phyloP scores from a whole-genome alignment of 805 yeast species.

The Myxozyma monticola region DNA sequence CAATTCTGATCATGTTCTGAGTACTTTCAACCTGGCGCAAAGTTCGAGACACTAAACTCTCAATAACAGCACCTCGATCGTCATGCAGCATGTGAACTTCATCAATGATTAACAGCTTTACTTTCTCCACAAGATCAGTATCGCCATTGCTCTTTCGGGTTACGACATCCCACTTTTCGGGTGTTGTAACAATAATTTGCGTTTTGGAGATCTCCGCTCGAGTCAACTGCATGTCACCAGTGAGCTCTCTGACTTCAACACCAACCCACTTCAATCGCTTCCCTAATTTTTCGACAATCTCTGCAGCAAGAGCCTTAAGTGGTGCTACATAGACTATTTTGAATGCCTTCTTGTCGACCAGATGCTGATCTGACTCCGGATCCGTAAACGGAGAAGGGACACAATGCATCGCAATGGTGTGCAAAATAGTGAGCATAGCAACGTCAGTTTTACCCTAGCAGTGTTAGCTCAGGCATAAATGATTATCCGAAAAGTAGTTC shows the following conservation, averaged over 20 bases:
- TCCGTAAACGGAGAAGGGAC: conserved; percentile 47
- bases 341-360: conserved; percentile 78
- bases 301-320: conserved; percentile 91
- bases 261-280: conserved; percentile 81
- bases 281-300: conserved; percentile 86
- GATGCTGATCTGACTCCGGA: conserved; percentile 48
- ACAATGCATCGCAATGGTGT: conserved; percentile 68
- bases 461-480: neutral
- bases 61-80: conserved; percentile 97
- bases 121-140: conserved; percentile 77
- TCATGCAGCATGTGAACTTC: conserved; percentile 96
- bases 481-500: neutral
- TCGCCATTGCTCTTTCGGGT: conserved; percentile 92
- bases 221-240: conserved; percentile 94
- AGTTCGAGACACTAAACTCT: conserved; percentile 91
- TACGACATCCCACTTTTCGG: conserved; percentile 97
- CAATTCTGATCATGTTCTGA: conserved; percentile 90
- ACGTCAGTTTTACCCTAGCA: conserved; percentile 83
- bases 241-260: conserved; percentile 78
- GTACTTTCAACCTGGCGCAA: conserved; percentile 91
- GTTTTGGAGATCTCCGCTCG: conserved; percentile 76
- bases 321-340: conserved; percentile 94
- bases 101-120: conserved; percentile 84
- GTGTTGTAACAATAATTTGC: conserved; percentile 89
- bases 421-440: conserved; percentile 77